A percentile compares a stretch with the other conserved stretches of the same genome.
Evolutionary conservation across 2,329 filamentous ascomycete species (phyloP).

Genomic region (Ceratocystis colombiana): DNA sequence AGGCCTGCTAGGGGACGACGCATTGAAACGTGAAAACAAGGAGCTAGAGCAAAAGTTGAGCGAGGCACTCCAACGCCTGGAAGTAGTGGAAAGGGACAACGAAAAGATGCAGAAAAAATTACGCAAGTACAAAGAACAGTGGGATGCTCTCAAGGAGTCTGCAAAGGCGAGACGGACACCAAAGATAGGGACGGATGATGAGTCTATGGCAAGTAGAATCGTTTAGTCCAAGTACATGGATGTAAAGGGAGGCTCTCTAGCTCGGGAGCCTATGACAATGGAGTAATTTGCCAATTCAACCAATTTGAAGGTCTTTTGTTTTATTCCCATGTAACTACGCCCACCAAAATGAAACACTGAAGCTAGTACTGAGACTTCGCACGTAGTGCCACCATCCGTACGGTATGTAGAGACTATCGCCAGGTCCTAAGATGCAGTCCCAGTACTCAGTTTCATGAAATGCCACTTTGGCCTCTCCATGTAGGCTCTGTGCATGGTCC

Average conservation of each 20-base stretch:
- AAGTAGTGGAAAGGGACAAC: constrained; percentile 55
- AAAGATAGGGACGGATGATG: constrained; percentile 16
- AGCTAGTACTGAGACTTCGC: constrained; percentile 70
- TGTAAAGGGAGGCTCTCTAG: neutral
- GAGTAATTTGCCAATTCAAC: neutral
- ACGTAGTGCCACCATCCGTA: constrained; percentile 99
- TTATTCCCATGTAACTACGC: constrained; percentile 36
- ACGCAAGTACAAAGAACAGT: constrained; percentile 50
- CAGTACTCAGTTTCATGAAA: constrained; percentile 55
- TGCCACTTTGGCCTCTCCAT: constrained; percentile 28
- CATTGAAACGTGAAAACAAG: constrained; percentile 41
- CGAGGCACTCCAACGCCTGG: constrained; percentile 48
- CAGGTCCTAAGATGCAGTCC: constrained; percentile 69
- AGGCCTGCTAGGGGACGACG: constrained; percentile 30
- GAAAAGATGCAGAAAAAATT: constrained; percentile 47
- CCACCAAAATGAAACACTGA: constrained; percentile 98
- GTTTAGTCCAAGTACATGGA: neutral
- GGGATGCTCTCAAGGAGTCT: constrained; percentile 52
- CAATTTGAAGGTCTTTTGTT: neutral
- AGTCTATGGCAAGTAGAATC: constrained; percentile 18
- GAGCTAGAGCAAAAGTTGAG: constrained; percentile 60
- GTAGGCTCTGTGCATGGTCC: constrained; percentile 33
- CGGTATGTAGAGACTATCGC: constrained; percentile 81
- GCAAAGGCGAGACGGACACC: constrained; percentile 43
- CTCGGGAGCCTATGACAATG: neutral